Percentiles rank a stretch among this genome's conserved stretches.
phyloP scores from a whole-genome alignment of 768 basidiomycete genomes.

The Suillus americanus region DNA sequence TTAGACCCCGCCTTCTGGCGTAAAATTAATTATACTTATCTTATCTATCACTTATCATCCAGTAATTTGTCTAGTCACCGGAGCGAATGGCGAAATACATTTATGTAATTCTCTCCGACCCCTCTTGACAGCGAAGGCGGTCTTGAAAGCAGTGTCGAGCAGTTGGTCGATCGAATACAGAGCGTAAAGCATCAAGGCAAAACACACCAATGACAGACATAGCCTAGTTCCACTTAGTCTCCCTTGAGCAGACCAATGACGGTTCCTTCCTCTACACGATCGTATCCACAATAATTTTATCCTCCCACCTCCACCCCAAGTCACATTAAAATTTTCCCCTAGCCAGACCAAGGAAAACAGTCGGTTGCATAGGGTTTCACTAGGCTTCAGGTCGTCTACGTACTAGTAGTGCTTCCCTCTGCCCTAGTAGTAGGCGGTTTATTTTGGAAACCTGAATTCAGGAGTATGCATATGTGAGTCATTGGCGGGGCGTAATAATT shows the following conservation, averaged over 20 bases:
- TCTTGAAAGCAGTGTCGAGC: neutral
- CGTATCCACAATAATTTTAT: neutral
- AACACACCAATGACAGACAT: neutral
- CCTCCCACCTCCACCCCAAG: neutral
- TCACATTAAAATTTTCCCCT: neutral
- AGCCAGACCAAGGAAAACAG: neutral
- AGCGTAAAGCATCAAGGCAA: neutral
- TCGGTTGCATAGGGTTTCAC: neutral
- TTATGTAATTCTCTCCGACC: neutral
- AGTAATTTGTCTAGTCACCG: neutral
- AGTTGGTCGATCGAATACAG: neutral
- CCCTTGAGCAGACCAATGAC: neutral
- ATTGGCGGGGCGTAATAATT: neutral
- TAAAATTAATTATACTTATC: neutral
- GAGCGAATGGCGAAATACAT: neutral
- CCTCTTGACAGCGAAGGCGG: neutral
- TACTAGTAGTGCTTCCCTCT: neutral
- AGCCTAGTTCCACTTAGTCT: neutral
- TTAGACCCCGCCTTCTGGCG: neutral
- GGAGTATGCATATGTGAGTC: neutral
- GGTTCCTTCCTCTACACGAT: neutral
- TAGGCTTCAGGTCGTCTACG: neutral
- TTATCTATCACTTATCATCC: neutral
- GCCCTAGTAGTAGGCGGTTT: neutral
- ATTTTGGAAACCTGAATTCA: neutral